Percentiles rank a stretch among this genome's conserved stretches.
Evolutionary conservation across 306 rosid genomes (phyloP).

Genomic region (Dalbergia cultrata): DNA sequence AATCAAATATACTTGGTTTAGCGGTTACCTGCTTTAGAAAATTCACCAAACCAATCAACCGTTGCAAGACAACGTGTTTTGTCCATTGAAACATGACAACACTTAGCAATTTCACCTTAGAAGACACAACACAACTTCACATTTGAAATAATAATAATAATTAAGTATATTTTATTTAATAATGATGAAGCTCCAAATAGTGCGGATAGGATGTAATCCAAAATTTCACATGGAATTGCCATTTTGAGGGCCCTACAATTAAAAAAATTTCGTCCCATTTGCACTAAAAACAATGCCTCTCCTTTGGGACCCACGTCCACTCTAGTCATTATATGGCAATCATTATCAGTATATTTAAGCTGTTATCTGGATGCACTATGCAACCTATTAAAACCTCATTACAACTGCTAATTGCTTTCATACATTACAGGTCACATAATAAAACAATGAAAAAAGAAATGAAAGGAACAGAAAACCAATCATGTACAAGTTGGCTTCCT

Average conservation of each 20-base stretch:
- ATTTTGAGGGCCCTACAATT: conserved; percentile 18
- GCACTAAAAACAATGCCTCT: not conserved
- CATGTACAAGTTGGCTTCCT: not conserved
- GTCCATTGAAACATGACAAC: conserved; percentile 38
- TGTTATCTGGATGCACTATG: not conserved
- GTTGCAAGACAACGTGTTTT: not conserved
- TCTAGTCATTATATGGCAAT: conserved; percentile 22
- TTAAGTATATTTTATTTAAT: not conserved
- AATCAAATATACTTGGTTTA: conserved; percentile 30
- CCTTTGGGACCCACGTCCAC: conserved; percentile 38
- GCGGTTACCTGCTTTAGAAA: conserved; percentile 32
- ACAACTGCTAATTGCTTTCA: conserved; percentile 32
- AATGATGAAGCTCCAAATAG: conserved; percentile 13
- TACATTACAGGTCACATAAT: conserved; percentile 24
- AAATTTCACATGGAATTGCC: conserved; percentile 14
- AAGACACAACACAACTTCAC: conserved; percentile 41
- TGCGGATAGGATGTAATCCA: not conserved
- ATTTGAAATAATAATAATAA: conserved; percentile 18
- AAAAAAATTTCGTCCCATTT: not conserved
- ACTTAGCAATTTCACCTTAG: conserved; percentile 52
- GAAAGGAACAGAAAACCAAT: not conserved
- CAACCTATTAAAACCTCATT: not conserved
- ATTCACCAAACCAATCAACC: conserved; percentile 42
- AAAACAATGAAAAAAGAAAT: not conserved
- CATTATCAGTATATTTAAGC: not conserved